Percentiles rank a stretch among this genome's conserved stretches.
phyloP scores from a whole-genome alignment of 139 green algal species.

The Haematococcus lacustris region DNA sequence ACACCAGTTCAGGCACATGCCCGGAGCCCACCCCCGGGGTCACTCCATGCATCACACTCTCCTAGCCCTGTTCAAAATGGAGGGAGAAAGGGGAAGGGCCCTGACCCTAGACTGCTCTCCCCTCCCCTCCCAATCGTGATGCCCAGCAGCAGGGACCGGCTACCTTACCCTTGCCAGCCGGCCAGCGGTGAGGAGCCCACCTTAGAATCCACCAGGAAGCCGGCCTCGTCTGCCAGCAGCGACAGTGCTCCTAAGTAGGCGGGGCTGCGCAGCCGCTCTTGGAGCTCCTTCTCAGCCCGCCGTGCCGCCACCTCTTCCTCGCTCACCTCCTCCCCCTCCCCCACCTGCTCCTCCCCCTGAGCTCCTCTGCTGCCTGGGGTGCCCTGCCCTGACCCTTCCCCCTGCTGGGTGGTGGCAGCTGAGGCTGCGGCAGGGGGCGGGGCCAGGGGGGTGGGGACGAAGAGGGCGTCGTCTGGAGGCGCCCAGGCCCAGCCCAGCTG shows the following conservation, averaged over 20 bases:
- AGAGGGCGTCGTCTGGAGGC: constrained; percentile 52
- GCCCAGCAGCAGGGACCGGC: too few species aligned
- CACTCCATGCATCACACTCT: too few species aligned
- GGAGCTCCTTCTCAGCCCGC: constrained; percentile 16
- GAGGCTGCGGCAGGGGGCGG: too few species aligned
- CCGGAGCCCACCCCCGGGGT: too few species aligned
- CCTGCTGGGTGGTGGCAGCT: neutral
- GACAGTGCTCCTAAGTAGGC: constrained; percentile 42
- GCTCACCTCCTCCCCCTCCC: neutral
- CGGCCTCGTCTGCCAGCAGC: constrained; percentile 64
- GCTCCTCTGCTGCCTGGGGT: neutral
- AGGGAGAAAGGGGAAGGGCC: too few species aligned
- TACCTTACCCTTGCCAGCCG: too few species aligned
- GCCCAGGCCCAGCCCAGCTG: constrained; percentile 71
- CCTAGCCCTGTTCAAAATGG: too few species aligned
- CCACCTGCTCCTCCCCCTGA: neutral
- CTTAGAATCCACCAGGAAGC: constrained; percentile 63
- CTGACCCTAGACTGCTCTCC: too few species aligned
- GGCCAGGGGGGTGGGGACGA: constrained; percentile 39
- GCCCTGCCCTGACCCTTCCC: neutral
- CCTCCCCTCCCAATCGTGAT: too few species aligned
- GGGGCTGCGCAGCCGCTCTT: constrained; percentile 25
- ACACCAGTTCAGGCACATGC: too few species aligned
- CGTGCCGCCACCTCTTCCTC: neutral
- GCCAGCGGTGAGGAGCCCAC: too few species aligned